Conservation (phyloP, 805 yeast genomes). For the Yarrowia deformans region DNA sequence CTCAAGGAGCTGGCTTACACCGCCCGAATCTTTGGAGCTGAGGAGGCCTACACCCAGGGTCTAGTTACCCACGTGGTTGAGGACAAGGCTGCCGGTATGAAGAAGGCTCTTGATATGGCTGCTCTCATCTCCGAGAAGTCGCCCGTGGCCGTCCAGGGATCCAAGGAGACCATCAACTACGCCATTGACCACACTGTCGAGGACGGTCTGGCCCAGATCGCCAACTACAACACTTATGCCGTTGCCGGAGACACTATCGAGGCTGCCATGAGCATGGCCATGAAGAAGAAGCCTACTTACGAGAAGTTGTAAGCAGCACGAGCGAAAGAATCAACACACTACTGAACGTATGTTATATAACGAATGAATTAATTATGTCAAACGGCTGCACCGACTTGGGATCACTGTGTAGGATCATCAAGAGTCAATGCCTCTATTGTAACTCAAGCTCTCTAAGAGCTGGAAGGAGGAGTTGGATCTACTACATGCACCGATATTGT, state of each 20-base stretch:
- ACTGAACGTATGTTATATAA: too few species aligned
- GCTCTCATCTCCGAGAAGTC: conserved; percentile 55
- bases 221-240: conserved; percentile 58
- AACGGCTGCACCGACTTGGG: too few species aligned
- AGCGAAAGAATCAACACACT: not conserved
- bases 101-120: conserved; percentile 61
- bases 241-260: conserved; percentile 49
- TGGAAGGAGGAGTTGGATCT: too few species aligned
- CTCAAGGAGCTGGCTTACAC: conserved; percentile 68
- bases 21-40: conserved; percentile 61
- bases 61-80: conserved; percentile 57
- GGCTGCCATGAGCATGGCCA: conserved; percentile 48
- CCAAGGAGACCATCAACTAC: conserved; percentile 62
- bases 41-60: conserved; percentile 66
- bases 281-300: conserved; percentile 48
- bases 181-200: conserved; percentile 53
- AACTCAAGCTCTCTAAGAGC: too few species aligned
- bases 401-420: too few species aligned
- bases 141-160: conserved; percentile 69
- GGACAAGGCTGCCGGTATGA: conserved; percentile 59
- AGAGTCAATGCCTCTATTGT: too few species aligned
- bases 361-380: too few species aligned
- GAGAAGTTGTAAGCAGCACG: conserved; percentile 45
- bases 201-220: conserved; percentile 61
- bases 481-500: too few species aligned